Base-by-base conservation (phyloP, 2,329 filamentous ascomycete genomes). In the Incumbomyces lentus region DNA sequence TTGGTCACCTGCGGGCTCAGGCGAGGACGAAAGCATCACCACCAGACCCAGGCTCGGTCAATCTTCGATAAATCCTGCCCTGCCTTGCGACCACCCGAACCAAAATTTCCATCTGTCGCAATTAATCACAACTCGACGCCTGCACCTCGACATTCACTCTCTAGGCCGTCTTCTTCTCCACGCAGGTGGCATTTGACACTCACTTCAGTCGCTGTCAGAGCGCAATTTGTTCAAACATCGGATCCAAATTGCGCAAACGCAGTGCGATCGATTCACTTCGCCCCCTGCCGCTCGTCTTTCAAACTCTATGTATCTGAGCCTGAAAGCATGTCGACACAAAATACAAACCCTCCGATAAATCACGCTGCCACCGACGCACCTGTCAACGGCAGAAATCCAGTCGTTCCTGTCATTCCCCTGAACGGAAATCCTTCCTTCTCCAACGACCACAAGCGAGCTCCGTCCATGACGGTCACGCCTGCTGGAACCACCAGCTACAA, bases 391-490 rank as follows among this genome's bases (percentile, higher is more conserved):
- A 52, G 52, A 52, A 57, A 53, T 40, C 66, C 75, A 75, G 66
- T 81, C 47, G 73, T 84, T 58, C 81, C 82, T 56, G 64, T 67
- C 48, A 66, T 75, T 52, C 66, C 71, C 58, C 67, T 78, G 58
- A 92, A 93, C 77, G 86, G 86, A 59, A 69, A 62, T 54, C 65
- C 65, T 49, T 62, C 64, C 34, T 60, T 64, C 39, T 60, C 65
- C 41, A 66, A 74, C 46, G 82, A 87, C 58, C 89, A 96, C 71
- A 76, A 74, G 62, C 80, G 87, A 63, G 95, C 94, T 70, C 81
- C 81, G 54, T 95, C 90, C 14, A 84, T 95, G 60, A 94, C 89
- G 60, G 95, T 95, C 72, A 88, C 79, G 65, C 82, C 87, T 58
- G 84, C 85, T 62, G 86, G 84, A 57, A 78, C 85, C 47, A 84